Evolutionary conservation across 768 basidiomycete species (phyloP), one percentile per base, ranked within the genome.

Genomic region (Hygrophorus pudorinus): DNA sequence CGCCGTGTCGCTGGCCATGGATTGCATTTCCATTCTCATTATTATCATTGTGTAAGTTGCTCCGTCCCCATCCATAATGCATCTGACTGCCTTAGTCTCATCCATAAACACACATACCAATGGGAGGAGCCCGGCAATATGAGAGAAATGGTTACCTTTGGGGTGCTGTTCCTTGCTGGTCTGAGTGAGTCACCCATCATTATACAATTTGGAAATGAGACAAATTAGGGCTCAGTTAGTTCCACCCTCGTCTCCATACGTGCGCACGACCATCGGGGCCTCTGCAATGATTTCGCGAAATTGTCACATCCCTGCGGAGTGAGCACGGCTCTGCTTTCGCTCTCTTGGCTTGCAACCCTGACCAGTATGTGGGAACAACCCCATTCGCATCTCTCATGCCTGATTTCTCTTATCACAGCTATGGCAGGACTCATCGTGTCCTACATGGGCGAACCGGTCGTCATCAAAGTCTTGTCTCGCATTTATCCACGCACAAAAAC

Each of bases 201-300:
- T 2, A 18, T 2, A n/a, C n/a, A n/a, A 7, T 43, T 11, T 38
- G 16, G 7, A 3, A 32, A 1, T 2, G 16, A 36, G 29, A 20
- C n/a, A 31, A 9, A 2, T 18, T 5, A 30, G 10, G 5, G 12
- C 6, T n/a, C 24, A 61, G 60, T 49, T 18, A 49, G 24, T 47
- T 55, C 20, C 4, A 18, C 51, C 18, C 47, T 51, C 5, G 39
- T 65, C 35, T 55, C 65, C 1, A 31, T 55, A 36, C 64, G 61
- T 37, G 58, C 61, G 24, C 56, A 51, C 18, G n/a, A 46, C 9
- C 46, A 18, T 31, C 55, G 51, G 12, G 53, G 39, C n/a, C 53
- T 65, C 20, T 62, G 60, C 51, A 45, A 46, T 3, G 63, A 67
- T 41, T 61, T 67, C 16, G 48, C 48, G 30, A 46, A 51, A 1